A percentile compares a stretch with the other conserved stretches of the same genome.
Conservation (phyloP, 495 filamentous ascomycete species). For the Poronia punctata region DNA sequence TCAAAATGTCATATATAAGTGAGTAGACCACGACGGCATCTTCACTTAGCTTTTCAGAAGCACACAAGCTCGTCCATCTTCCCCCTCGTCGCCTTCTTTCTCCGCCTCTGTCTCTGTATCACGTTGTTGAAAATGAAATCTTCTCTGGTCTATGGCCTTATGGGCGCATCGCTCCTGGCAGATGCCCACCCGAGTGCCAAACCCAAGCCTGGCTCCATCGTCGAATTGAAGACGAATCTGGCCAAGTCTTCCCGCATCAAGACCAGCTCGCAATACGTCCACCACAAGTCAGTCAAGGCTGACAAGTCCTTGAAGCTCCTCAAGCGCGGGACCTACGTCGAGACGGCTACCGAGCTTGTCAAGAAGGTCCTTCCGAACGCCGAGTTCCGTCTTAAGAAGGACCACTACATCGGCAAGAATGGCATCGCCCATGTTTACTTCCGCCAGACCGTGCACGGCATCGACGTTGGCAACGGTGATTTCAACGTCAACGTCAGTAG, state of each 20-base stretch:
- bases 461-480: slow-evolving; percentile 42
- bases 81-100: too few relatives aligned
- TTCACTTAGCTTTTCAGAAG: neutral
- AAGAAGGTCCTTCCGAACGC: slow-evolving; percentile 9
- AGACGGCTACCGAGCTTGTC: slow-evolving; percentile 14
- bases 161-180: slow-evolving; percentile 11
- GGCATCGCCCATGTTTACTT: slow-evolving; percentile 39
- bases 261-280: slow-evolving; percentile 6
- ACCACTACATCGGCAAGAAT: slow-evolving; percentile 30
- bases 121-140: slow-evolving; percentile 15
- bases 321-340: slow-evolving; percentile 11
- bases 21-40: neutral
- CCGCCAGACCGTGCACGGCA: slow-evolving; percentile 36
- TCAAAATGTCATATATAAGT: slow-evolving; percentile 3
- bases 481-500: slow-evolving; percentile 41
- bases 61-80: neutral
- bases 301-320: slow-evolving; percentile 6
- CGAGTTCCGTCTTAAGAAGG: slow-evolving; percentile 27
- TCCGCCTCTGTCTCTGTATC: neutral
- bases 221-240: slow-evolving; percentile 11
- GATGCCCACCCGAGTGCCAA: slow-evolving; percentile 3
- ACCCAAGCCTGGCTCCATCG: slow-evolving; percentile 1
- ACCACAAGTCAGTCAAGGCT: slow-evolving; percentile 6
- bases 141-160: slow-evolving; percentile 13
- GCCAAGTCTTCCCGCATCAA: slow-evolving; percentile 5